phyloP scores from a whole-genome alignment of 2,329 filamentous ascomycete genomes.

The Aspergillus thermomutatus region DNA sequence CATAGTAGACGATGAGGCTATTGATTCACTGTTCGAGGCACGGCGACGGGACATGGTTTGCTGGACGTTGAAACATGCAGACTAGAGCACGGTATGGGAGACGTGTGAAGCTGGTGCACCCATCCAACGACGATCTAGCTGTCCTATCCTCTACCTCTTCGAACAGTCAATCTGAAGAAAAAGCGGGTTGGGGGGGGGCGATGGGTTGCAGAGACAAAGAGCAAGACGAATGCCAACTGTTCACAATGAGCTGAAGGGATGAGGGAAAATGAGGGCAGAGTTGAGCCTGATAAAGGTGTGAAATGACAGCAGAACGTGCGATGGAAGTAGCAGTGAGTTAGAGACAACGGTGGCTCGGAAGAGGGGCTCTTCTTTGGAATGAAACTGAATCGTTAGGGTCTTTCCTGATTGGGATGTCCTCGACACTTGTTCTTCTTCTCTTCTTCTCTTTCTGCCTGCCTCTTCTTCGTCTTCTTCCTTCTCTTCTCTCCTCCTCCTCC shows the following conservation, averaged over 20 bases:
- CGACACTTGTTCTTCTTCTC: background rate
- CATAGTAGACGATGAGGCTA: slow-evolving; percentile 24
- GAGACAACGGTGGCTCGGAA: background rate
- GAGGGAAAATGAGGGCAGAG: background rate
- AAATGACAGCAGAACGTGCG: background rate
- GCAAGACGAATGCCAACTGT: background rate
- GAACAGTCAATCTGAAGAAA: background rate
- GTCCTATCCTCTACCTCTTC: background rate
- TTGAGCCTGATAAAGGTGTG: background rate
- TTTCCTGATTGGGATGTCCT: background rate
- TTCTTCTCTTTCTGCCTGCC: background rate
- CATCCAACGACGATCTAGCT: background rate
- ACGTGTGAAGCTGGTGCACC: background rate
- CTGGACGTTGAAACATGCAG: slow-evolving; percentile 16
- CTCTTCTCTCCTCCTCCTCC: background rate
- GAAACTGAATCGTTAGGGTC: background rate
- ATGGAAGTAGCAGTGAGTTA: background rate
- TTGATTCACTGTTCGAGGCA: slow-evolving; percentile 34
- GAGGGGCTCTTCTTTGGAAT: background rate
- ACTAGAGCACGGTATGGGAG: slow-evolving; percentile 1
- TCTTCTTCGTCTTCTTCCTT: background rate
- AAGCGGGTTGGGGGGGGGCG: background rate
- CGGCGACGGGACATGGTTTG: slow-evolving; percentile 36
- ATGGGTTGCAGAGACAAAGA: background rate
- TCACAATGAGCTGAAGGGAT: background rate